Base-by-base conservation (phyloP, 148 eudicot genomes). In the Vaccinium myrtillus region DNA sequence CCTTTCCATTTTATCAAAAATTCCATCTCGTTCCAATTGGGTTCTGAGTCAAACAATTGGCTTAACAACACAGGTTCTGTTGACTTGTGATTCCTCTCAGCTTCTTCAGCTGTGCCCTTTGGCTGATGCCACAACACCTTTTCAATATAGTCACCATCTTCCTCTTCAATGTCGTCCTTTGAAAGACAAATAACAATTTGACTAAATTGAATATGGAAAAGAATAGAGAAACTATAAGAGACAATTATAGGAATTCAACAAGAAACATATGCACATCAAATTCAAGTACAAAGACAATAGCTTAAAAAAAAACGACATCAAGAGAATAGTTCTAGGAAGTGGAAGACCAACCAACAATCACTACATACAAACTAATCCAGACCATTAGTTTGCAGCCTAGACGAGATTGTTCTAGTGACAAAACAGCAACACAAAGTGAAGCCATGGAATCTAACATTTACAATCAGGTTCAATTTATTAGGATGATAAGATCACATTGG, bases 1-100 rank as follows among this genome's bases (percentile, higher is more conserved):
- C 99, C 99, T 89, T 95, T 97, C 99, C 98, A 97, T 88, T 97
- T 94, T 84, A 97, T 95, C 70, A 94, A 81, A 90, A 97, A 97
- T 77, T 97, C 99, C 90, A 92, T 93, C 78, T 95, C 92, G 61
- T 91, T 90, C 99, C 99, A 97, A 88, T 95, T 94, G 55, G 90
- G 94, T 88, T 94, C 95, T 13, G 92, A 87, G 82, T 95, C 94
- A 89, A 90, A 95, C 86, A 95, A 90, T 86, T 95, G 92, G 88
- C 93, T 93, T 84, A 93, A 79, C 84, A 97, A 87, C 85, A 92
- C 87, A 36, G 98, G 98, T 25, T 94, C 96, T 18, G 92, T 89
- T 78, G 98, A 93, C 86, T 86, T 95, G 58, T 91, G 91, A 84
- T 88, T 90, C 86, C 87, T 91, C 82, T 70, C 79, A 77, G 99